phyloP scores from a whole-genome alignment of 2,329 filamentous ascomycete species.

The Aspergillus sojae region DNA sequence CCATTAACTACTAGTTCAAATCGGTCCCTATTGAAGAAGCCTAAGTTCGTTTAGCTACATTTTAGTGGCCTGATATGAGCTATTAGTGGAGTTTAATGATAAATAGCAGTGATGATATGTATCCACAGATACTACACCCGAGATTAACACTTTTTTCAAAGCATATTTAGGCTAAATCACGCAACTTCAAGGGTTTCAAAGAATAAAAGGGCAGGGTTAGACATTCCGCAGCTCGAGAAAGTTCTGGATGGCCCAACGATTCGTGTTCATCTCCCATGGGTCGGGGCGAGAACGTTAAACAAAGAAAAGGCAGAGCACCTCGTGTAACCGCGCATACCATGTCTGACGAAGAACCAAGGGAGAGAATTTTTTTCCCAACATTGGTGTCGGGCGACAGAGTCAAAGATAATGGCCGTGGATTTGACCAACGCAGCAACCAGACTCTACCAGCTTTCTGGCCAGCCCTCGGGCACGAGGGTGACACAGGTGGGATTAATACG shows the following conservation, averaged over 20 bases:
- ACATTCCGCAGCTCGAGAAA: not conserved
- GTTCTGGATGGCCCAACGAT: not conserved
- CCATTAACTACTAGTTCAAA: not conserved
- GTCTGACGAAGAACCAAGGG: not conserved
- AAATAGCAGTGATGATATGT: not conserved
- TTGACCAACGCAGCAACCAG: too few species aligned
- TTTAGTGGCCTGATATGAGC: not conserved
- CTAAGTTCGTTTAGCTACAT: not conserved
- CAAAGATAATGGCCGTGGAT: not conserved
- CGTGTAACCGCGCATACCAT: not conserved
- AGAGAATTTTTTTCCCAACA: not conserved
- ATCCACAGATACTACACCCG: not conserved
- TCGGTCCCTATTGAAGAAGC: not conserved
- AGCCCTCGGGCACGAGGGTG: not conserved
- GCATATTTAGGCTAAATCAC: not conserved
- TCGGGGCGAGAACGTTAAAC: not conserved
- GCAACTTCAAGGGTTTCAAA: not conserved
- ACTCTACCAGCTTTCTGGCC: not conserved
- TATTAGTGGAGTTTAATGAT: not conserved
- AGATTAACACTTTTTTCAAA: not conserved
- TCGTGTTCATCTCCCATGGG: not conserved
- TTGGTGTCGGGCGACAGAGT: not conserved
- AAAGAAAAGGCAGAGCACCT: not conserved
- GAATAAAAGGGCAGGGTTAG: not conserved
- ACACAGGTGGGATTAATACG: not conserved